These are phyloP conservation scores for Laguncularia racemosa DNA, from an alignment of 345 rosid genomes.

Conservation along the genomic window DNA sequence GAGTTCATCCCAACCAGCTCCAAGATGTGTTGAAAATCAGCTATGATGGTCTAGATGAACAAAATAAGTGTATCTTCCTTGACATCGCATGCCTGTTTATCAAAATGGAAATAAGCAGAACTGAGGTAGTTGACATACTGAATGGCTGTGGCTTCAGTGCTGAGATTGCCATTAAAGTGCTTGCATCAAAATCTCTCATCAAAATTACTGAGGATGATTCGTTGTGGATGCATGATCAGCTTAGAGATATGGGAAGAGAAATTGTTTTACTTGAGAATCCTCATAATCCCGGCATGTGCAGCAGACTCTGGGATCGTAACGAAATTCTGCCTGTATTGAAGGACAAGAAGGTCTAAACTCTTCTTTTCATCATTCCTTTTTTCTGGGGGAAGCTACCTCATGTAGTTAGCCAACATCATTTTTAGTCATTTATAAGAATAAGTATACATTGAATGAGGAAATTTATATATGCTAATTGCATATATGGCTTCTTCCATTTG, in stretches of 20 bases:
- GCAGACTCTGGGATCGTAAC: slow-evolving; percentile 52
- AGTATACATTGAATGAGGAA: too few species aligned
- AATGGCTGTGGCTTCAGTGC: slow-evolving; percentile 53
- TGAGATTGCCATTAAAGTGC: slow-evolving; percentile 33
- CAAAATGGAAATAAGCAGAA: slow-evolving; percentile 23
- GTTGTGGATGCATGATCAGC: slow-evolving; percentile 71
- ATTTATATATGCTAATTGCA: too few species aligned
- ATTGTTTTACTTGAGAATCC: slow-evolving; percentile 23
- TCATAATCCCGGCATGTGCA: slow-evolving; percentile 28
- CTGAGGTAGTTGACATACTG: slow-evolving; percentile 37
- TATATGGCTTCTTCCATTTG: too few species aligned
- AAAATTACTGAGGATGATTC: slow-evolving; percentile 17
- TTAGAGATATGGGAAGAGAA: slow-evolving; percentile 72
- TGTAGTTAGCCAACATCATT: too few species aligned
- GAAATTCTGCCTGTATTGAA: slow-evolving; percentile 40
- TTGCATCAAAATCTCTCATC: slow-evolving; percentile 45
- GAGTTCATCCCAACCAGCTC: slow-evolving; percentile 21
- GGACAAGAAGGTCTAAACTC: slow-evolving; percentile 24
- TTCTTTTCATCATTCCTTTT: background rate
- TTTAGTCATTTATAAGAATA: too few species aligned
- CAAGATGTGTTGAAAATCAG: slow-evolving; percentile 44
- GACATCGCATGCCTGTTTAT: slow-evolving; percentile 60
- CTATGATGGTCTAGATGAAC: slow-evolving; percentile 37
- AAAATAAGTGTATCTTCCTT: slow-evolving; percentile 43
- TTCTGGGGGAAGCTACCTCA: too few species aligned